Evolutionary conservation across 1,139 yeast species (phyloP), one percentile per base, ranked within the genome.

Genomic region (Geotrichum fermentans): DNA sequence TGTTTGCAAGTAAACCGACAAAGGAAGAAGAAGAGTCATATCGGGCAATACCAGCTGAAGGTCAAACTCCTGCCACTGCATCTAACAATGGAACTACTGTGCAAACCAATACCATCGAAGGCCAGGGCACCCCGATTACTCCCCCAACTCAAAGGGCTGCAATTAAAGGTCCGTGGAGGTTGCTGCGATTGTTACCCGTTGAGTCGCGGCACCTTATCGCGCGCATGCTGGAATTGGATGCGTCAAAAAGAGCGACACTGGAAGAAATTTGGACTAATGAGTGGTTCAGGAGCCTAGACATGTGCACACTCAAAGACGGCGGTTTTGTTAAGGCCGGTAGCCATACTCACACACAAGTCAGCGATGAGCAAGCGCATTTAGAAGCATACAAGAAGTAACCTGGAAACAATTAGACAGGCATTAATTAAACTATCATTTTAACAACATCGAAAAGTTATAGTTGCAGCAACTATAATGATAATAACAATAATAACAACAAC

Each of bases 181-280:
- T 94, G 55, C 74, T 92, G 73, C 77, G 97, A 60, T 73, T 92
- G 55, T 72, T 94, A 43, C 98, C 98, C 2, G 85, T 82, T 57
- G 89, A 89, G 2, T 77, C 96, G 14, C 76, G 97, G 58, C 86
- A 84, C 7, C 75, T 92, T 10, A 77, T 92, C 40, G 79, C 82
- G 22, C 74, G 74, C 42, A 89, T 92, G 87, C 72, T 92, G 28
- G 78, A 73, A 43, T 66, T 88, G 5, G 83, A 85, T 55, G 88
- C 95, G 1, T 62, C 57, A 4, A 72, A 75, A 55, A 77, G 98
- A 55, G 86, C 92, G 1, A 72, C 83, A 0, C 68, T 92, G 62
- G 77, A 76, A 26, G 88, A 83, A 29, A 77, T 92, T 18, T 66
- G 78, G 58, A 67, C 69, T 8, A 94, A 87, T 63, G 79, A 75